Conservation (phyloP, 352 stramenopile genomes). For the Phytopythium mirpurense region DNA sequence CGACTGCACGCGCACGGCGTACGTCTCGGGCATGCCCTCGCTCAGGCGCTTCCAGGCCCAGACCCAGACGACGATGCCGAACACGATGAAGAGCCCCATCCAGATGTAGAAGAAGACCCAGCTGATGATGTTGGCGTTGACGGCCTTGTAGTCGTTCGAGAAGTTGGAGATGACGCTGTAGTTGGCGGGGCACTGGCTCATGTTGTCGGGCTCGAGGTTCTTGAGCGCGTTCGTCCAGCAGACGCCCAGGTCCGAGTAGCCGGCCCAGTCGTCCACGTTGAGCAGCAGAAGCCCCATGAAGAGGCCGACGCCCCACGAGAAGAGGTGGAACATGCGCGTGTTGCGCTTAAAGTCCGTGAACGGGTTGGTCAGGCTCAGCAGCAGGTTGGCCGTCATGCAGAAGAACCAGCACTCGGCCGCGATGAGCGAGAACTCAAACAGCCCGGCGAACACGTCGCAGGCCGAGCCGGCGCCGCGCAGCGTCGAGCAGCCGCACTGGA, state of each 20-base stretch:
- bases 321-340: slow-evolving; percentile 79
- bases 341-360: slow-evolving; percentile 90
- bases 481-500: slow-evolving; percentile 72
- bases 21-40: slow-evolving; percentile 86
- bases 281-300: slow-evolving; percentile 66
- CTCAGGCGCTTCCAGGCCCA: slow-evolving; percentile 84
- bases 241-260: slow-evolving; percentile 81
- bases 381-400: slow-evolving; percentile 85
- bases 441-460: slow-evolving; percentile 68
- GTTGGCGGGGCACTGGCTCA: slow-evolving; percentile 16
- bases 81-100: slow-evolving; percentile 81
- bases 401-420: slow-evolving; percentile 87
- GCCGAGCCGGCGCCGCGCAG: slow-evolving; percentile 34
- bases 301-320: slow-evolving; percentile 66
- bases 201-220: slow-evolving; percentile 38
- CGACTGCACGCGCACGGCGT: slow-evolving; percentile 77
- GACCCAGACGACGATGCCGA: slow-evolving; percentile 77
- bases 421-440: slow-evolving; percentile 85
- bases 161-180: slow-evolving; percentile 69
- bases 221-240: slow-evolving; percentile 86
- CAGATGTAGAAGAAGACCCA: slow-evolving; percentile 87
- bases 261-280: slow-evolving; percentile 68
- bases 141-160: slow-evolving; percentile 50
- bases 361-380: slow-evolving; percentile 85
- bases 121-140: slow-evolving; percentile 84